phyloP scores from a whole-genome alignment of 116 monocot genomes.

The Posidonia oceanica region DNA sequence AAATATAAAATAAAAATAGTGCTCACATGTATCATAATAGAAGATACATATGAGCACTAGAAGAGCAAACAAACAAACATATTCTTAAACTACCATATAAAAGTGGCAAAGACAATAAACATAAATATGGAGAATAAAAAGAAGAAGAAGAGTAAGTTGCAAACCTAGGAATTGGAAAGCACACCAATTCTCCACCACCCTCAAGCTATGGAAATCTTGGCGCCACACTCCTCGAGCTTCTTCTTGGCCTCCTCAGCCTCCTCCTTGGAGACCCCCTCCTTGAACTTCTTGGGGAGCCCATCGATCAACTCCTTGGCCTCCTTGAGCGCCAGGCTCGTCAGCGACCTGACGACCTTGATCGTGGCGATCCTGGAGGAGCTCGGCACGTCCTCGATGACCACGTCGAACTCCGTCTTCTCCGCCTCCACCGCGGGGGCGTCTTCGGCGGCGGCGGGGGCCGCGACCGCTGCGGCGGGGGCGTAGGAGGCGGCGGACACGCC shows the following conservation, averaged over 20 bases:
- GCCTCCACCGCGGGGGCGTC: conserved; percentile 24
- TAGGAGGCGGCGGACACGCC: conserved; percentile 41
- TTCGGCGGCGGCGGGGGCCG: conserved; percentile 7
- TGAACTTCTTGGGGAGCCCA: conserved; percentile 49
- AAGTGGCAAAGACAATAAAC: background rate
- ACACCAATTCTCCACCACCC: no score
- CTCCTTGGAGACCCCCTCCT: conserved; percentile 40
- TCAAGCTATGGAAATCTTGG: conserved; percentile 33
- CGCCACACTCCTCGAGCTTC: conserved; percentile 48
- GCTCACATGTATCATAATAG: background rate
- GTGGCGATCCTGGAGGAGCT: conserved; percentile 38
- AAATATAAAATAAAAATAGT: background rate
- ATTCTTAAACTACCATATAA: background rate
- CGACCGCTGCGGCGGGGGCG: conserved; percentile 23
- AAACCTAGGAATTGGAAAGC: no score
- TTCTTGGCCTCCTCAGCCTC: conserved; percentile 48
- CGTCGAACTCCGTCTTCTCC: conserved; percentile 70
- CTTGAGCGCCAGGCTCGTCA: conserved; percentile 41
- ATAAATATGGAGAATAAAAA: background rate
- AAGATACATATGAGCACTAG: no score
- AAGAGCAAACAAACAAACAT: no score
- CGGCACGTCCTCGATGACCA: conserved; percentile 54
- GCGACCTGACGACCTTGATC: conserved; percentile 43
- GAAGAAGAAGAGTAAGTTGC: background rate
- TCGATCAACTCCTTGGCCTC: conserved; percentile 60